A percentile compares a stretch with the other conserved stretches of the same genome.
These are phyloP conservation scores for Venturia carpophila DNA, from an alignment of 2,329 filamentous ascomycete species.

Conservation along the genomic window DNA sequence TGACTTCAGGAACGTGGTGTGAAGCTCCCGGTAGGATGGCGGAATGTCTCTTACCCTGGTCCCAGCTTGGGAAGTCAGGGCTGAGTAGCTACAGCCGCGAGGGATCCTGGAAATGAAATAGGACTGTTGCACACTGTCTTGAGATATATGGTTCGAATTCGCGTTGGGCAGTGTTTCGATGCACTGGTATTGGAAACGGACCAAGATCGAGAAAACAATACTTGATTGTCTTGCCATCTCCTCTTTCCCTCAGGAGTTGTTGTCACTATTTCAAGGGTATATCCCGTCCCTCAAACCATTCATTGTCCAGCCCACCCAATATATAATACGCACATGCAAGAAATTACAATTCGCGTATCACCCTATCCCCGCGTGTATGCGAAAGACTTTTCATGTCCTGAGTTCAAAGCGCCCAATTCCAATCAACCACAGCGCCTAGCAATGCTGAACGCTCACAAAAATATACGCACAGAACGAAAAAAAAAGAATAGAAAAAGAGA, in stretches of 20 bases:
- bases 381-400: not conserved
- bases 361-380: not conserved
- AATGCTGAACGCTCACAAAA: slow-evolving; percentile 10
- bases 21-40: no score
- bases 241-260: not conserved
- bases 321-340: not conserved
- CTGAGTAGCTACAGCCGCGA: no score
- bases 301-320: not conserved
- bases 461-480: not conserved
- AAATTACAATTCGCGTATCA: not conserved
- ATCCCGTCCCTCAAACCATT: not conserved
- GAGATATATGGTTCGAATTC: no score
- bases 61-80: no score
- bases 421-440: not conserved
- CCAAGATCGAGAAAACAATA: no score
- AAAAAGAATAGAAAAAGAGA: not conserved
- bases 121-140: no score
- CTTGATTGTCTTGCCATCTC: not conserved
- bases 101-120: no score
- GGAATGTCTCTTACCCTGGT: no score
- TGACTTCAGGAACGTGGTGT: no score
- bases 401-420: not conserved
- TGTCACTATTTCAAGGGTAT: not conserved
- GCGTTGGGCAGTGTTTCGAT: no score
- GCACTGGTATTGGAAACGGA: no score